phyloP scores from a whole-genome alignment of 2,329 filamentous ascomycete genomes.

The Cordyceps javanica region DNA sequence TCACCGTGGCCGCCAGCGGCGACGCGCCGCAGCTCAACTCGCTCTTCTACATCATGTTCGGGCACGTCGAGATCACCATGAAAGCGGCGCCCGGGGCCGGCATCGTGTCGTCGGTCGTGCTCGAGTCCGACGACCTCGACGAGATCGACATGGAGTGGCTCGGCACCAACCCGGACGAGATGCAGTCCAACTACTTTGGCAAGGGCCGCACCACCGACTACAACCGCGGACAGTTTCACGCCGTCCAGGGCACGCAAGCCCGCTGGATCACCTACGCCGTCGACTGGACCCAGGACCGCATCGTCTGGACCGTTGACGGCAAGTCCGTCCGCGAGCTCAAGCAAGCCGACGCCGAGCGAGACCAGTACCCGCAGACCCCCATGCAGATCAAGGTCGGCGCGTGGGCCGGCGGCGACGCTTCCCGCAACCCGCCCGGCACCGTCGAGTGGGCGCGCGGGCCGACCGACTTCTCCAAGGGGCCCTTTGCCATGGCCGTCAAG shows the following conservation, averaged over 20 bases:
- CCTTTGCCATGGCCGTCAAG: constrained; percentile 80
- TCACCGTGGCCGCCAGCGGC: constrained; percentile 71
- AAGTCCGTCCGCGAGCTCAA: constrained; percentile 70
- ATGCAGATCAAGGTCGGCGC: constrained; percentile 90
- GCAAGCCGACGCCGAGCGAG: constrained; percentile 58
- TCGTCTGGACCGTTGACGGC: constrained; percentile 82
- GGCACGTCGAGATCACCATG: constrained; percentile 77
- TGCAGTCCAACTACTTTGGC: constrained; percentile 97
- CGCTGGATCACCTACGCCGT: constrained; percentile 80
- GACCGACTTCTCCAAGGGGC: constrained; percentile 77
- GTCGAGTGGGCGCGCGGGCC: constrained; percentile 83
- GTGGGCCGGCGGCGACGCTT: constrained; percentile 85
- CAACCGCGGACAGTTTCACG: constrained; percentile 79
- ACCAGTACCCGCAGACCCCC: constrained; percentile 88
- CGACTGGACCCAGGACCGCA: constrained; percentile 82
- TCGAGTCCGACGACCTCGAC: constrained; percentile 87
- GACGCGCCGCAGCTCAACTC: constrained; percentile 83
- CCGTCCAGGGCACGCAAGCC: constrained; percentile 60
- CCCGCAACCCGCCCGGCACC: constrained; percentile 67
- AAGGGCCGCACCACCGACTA: constrained; percentile 83
- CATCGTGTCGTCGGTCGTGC: constrained; percentile 86
- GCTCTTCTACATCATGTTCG: constrained; percentile 99
- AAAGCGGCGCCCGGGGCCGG: constrained; percentile 83
- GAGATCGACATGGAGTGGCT: constrained; percentile 99
- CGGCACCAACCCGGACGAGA: constrained; percentile 65